These are phyloP conservation scores for Hortiboletus campestris DNA, from an alignment of 768 basidiomycete species.

Conservation along the genomic window DNA sequence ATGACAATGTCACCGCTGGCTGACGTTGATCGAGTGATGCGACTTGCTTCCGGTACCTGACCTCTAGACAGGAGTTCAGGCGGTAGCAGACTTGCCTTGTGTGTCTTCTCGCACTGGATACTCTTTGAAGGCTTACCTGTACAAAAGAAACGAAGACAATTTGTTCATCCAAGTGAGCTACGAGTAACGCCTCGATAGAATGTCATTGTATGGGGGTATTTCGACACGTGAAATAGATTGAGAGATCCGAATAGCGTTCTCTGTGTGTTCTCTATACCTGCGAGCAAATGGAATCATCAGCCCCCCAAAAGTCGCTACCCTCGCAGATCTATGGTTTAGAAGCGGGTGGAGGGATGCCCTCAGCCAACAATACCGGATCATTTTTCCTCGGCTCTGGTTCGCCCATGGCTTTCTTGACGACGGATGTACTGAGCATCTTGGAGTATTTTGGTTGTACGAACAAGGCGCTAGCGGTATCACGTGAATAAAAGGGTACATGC, in stretches of 20 bases:
- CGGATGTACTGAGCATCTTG: slow-evolving; percentile 60
- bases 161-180: too few relatives aligned
- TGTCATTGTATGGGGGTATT: slow-evolving; percentile 3
- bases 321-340: slow-evolving; percentile 22
- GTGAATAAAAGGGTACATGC: neutral
- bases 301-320: neutral
- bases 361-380: slow-evolving; percentile 25
- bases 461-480: slow-evolving; percentile 48
- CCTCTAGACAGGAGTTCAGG: too few relatives aligned
- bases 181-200: too few relatives aligned
- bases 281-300: neutral
- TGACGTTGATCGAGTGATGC: too few relatives aligned
- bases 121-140: too few relatives aligned
- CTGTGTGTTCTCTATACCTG: neutral
- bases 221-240: neutral
- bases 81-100: too few relatives aligned
- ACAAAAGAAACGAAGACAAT: too few relatives aligned
- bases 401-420: slow-evolving; percentile 66
- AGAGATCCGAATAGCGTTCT: neutral
- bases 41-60: too few relatives aligned
- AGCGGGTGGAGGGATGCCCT: slow-evolving; percentile 28
- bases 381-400: slow-evolving; percentile 38
- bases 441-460: slow-evolving; percentile 93
- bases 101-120: too few relatives aligned
- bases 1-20: too few relatives aligned